Base-by-base conservation (phyloP, 2,329 filamentous ascomycete genomes). In the Diplodia corticola region DNA sequence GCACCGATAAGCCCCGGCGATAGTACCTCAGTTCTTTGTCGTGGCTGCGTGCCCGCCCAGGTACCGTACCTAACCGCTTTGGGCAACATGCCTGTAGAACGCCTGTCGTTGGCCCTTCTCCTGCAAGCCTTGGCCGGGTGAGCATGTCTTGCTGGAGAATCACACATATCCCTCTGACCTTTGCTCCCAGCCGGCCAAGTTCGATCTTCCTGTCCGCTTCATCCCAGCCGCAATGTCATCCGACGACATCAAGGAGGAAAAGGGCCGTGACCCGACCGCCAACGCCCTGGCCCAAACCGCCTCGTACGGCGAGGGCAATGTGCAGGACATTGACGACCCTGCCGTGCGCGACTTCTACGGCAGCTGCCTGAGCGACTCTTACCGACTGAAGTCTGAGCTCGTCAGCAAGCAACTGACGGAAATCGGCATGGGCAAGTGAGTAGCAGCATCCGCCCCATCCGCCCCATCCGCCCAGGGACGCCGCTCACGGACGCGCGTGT, bases 331-430 rank as follows among this genome's bases (percentile, higher is more conserved):
- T 13, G 73, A 76, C 48, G 76, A 79, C 60, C 57, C 69, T 0
- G 70, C 72, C 13, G 68, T 74, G 50, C 71, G 71, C 33, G 73
- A 76, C 12, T 81, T 81, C 69, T 82, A 81, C 66, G 77, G 77
- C 50, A 69, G 71, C 22, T 72, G 73, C 3, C 72, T 75, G 3
- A 74, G 73, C 0, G 72, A 76, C 40, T 69, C 74, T 1, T 76
- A 76, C 65, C 70, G 74, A 0, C 66, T 76, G 40, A 75, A 76
- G 61, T 75, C 74, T 1, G 74, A 75, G 55, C 54, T 76, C 20
- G 67, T 68, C 24, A 46, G 63, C 51, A 57, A 66, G 50, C 67
- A 66, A 28, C 67, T 68, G 33, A 35, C 26, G 13, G 67, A 68
- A 12, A 68, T 68, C 49, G 67, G 67, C 13, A 68, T 68, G 67